Evolutionary conservation across 768 basidiomycete genomes (phyloP).

Genomic region (Xerocomellus intermedius): DNA sequence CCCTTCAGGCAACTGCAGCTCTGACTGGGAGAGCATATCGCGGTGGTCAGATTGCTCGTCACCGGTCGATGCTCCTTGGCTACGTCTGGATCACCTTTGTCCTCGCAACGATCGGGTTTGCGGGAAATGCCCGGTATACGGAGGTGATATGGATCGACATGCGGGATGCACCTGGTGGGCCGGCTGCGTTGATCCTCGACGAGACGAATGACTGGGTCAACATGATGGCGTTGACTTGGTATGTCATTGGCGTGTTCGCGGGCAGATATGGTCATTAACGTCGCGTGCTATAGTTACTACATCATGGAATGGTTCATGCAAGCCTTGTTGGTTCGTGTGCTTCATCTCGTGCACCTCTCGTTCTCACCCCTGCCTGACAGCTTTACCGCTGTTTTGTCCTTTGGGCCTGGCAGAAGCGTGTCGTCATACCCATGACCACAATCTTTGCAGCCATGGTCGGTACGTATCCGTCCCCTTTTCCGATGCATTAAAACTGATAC

Average conservation of each 20-base stretch:
- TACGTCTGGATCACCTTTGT: slow-evolving; percentile 28
- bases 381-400: slow-evolving; percentile 19
- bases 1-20: slow-evolving; percentile 14
- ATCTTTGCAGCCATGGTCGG: slow-evolving; percentile 13
- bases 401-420: slow-evolving; percentile 14
- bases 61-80: slow-evolving; percentile 10
- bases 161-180: slow-evolving; percentile 16
- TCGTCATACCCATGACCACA: slow-evolving; percentile 15
- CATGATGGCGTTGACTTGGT: slow-evolving; percentile 19
- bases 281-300: slow-evolving; percentile 17
- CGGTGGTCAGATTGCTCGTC: neutral
- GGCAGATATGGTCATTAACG: neutral
- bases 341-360: neutral
- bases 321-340: slow-evolving; percentile 16
- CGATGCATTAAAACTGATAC: neutral
- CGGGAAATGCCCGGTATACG: slow-evolving; percentile 26
- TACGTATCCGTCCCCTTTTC: slow-evolving; percentile 1
- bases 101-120: slow-evolving; percentile 28
- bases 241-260: neutral
- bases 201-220: slow-evolving; percentile 21
- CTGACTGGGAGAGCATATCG: slow-evolving; percentile 4
- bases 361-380: neutral
- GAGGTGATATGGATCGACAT: slow-evolving; percentile 35
- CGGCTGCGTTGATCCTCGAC: slow-evolving; percentile 12
- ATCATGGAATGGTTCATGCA: slow-evolving; percentile 34